Evolutionary conservation across 179 eudicot species (phyloP), one percentile per base, ranked within the genome.

Genomic region (Vitellaria paradoxa): DNA sequence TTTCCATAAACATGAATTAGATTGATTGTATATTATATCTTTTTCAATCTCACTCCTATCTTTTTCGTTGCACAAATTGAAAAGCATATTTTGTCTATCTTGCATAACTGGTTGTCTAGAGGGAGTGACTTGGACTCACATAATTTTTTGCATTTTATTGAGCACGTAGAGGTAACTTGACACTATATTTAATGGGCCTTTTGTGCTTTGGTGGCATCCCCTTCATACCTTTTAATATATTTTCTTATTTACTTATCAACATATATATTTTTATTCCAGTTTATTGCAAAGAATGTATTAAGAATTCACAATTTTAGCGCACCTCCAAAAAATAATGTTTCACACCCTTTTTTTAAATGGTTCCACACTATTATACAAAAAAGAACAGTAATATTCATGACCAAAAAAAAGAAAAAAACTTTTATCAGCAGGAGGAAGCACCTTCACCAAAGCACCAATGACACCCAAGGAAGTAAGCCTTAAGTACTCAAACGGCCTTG

Each of bases 361-460:
- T 55, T 40, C 8, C 65, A 73, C 26, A 7, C 23, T 42, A 40
- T 4, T 68, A 40, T 20, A 50, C 7, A 50, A 65, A 68, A 11
- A 49, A 56, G 45, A 49, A 67, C 59, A 78, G 42, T 18, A 24
- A 21, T 64, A 71, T 37, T 47, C 9, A 66, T 49, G 23, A 45
- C n/a, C 37, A 30, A 30, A 30, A 30, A 30, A 30, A 30, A 13
- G 14, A 69, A 62, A 12, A 49, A 56, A 47, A 60, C 7, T 30
- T 73, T 6, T 17, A 23, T 63, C 68, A 74, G 60, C 6, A 59
- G 15, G 49, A 15, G 21, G 62, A 77, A 70, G 65, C 84, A 93
- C 99, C 97, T 95, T 95, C 70, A 95, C 99, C 80, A 95, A 76
- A 62, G 97, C 97, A 80, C 99, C 99, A 79, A 95, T 95, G 64